Conservation (phyloP, 345 rosid genomes). For the Ceriops zippeliana region DNA sequence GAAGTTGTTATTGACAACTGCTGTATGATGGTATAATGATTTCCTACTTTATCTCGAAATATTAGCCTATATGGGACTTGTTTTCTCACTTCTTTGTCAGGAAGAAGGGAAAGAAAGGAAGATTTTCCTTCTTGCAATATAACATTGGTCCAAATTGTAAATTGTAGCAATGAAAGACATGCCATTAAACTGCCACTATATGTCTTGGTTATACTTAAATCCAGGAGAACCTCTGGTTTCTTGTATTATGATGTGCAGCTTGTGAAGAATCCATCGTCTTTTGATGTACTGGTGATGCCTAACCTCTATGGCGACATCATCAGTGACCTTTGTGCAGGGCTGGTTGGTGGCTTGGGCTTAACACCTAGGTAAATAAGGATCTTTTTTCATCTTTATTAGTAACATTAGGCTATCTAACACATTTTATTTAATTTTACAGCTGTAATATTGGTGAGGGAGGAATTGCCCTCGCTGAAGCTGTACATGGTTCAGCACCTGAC, state of each 20-base stretch:
- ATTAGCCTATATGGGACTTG: background rate
- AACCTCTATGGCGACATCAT: constrained; percentile 98
- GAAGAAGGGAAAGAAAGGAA: background rate
- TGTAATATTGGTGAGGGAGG: constrained; percentile 99
- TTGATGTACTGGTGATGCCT: constrained; percentile 99
- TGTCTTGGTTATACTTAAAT: background rate
- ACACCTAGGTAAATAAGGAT: constrained; percentile 71
- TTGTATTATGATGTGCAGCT: constrained; percentile 50
- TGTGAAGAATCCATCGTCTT: constrained; percentile 95
- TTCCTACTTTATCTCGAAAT: background rate
- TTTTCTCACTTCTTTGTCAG: background rate
- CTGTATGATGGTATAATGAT: constrained; percentile 86
- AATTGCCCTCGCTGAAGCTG: constrained; percentile 99
- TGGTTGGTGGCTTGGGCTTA: constrained; percentile 94
- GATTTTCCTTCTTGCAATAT: background rate
- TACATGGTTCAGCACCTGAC: constrained; percentile 99
- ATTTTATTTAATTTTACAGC: constrained; percentile 39
- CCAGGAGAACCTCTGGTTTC: constrained; percentile 9
- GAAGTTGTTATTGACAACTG: constrained; percentile 99
- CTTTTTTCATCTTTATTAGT: background rate
- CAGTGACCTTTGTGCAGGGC: constrained; percentile 95
- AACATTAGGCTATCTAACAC: constrained; percentile 13
- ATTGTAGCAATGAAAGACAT: background rate
- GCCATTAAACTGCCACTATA: background rate
- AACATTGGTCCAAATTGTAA: background rate